phyloP scores from a whole-genome alignment of 345 rosid genomes.

The Eucalyptus regnans region DNA sequence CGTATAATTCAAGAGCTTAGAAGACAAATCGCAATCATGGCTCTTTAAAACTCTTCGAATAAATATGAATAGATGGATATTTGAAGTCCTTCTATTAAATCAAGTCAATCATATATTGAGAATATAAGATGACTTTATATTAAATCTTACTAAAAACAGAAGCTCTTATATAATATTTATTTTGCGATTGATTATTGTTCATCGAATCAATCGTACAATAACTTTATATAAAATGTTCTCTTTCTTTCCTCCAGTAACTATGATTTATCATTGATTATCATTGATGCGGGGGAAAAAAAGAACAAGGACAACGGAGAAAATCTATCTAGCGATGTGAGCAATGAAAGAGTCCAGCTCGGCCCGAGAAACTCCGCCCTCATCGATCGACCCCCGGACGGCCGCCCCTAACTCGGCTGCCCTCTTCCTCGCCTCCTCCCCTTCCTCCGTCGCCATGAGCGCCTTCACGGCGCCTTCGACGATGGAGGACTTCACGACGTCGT shows the following conservation, averaged over 20 bases:
- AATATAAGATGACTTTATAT: not conserved
- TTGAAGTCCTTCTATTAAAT: not conserved
- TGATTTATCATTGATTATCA: not conserved
- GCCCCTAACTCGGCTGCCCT: slow-evolving; percentile 23
- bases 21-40: not conserved
- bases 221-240: not conserved
- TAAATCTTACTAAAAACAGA: not conserved
- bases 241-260: not conserved
- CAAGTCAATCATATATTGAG: not conserved
- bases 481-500: slow-evolving; percentile 6
- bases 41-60: not conserved
- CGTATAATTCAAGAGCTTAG: not conserved
- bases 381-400: slow-evolving; percentile 3
- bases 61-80: not conserved
- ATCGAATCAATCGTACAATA: not conserved
- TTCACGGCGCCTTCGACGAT: slow-evolving; percentile 15
- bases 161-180: not conserved
- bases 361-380: slow-evolving; percentile 27
- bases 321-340: slow-evolving; percentile 27
- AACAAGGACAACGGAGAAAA: not conserved
- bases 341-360: slow-evolving; percentile 38
- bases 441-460: slow-evolving; percentile 28
- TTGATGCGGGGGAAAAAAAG: not conserved
- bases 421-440: slow-evolving; percentile 36
- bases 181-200: not conserved